Base-by-base conservation (phyloP, 179 eudicot species). In the Spinacia oleracea region DNA sequence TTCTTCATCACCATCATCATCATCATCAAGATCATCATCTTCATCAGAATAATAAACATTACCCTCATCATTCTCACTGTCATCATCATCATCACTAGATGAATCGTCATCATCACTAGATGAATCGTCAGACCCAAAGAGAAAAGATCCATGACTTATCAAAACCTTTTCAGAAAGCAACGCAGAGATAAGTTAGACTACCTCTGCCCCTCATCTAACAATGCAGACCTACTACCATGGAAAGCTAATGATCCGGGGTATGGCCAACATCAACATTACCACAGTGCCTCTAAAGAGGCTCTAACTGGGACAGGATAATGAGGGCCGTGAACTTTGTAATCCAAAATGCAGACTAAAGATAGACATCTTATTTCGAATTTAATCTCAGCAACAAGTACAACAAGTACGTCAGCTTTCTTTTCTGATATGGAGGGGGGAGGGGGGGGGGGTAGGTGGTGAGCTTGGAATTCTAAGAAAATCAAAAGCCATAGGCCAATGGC, bases 101-200 rank as follows among this genome's bases (percentile, higher is more conserved):
- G 67, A 83, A 51, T 70, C 78, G 50, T 80, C 82, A 10, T 62
- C 80, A 50, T 78, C 87, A 46, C 77, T 82, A 34, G 75, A 82
- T 53, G 11, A 55, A 29, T 64, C 85, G 77, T 69, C 77, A 85
- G 73, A 73, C 70, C 73, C 74, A 80, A 85, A 87, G 83, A 84
- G 79, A 87, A 75, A 76, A 84, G 78, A 55, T 51, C 79, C 85
- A 75, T 71, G 75, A 76, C 78, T 80, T 58, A 63, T 76, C 77
- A 51, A 42, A 72, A 80, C 91, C 89, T 90, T 83, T 60, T 75
- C 83, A 78, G 86, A 74, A 86, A 83, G 83, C 75, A 85, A 80
- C 43, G 83, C 76, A 73, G 74, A 83, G 71, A 48, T 8, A 81
- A 75, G 79, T 90, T 75, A 88, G 89, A 78, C 76, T 78, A 72